Conservation (phyloP, 129 eudicot genomes). For the Cynara cardunculus region DNA sequence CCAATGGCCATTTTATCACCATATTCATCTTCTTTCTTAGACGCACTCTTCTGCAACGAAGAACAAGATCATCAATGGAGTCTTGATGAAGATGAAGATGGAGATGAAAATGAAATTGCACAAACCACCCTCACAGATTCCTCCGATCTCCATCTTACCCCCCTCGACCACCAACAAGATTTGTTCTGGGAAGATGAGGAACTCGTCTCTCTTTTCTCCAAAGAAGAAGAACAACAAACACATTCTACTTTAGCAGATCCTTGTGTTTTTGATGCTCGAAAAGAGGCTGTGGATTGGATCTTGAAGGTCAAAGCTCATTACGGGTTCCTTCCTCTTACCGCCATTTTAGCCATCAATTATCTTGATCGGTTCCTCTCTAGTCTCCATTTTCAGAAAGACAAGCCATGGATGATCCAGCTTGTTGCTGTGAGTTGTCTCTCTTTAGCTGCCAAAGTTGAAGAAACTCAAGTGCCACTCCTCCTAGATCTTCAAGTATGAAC, state of each 20-base stretch:
- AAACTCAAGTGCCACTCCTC: conserved; percentile 75
- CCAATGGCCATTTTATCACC: conserved; percentile 42
- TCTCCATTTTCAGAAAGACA: conserved; percentile 46
- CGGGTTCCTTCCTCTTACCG: conserved; percentile 71
- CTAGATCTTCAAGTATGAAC: conserved; percentile 80
- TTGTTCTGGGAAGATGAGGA: conserved; percentile 89
- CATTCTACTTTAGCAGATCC: conserved; percentile 22
- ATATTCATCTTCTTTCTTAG: conserved; percentile 45
- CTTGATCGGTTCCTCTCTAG: conserved; percentile 63
- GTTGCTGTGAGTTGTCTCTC: conserved; percentile 81
- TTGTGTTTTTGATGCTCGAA: conserved; percentile 36
- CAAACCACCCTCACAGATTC: conserved; percentile 24
- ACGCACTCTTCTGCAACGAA: conserved; percentile 76
- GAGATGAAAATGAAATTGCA: conserved; percentile 21
- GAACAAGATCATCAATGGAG: conserved; percentile 49
- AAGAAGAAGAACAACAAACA: conserved; percentile 43
- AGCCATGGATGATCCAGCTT: conserved; percentile 94
- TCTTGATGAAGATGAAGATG: conserved; percentile 26
- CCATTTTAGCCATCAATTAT: conserved; percentile 70
- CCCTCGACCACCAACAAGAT: conserved; percentile 47
- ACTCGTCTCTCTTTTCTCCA: conserved; percentile 56
- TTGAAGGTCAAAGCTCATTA: conserved; percentile 54
- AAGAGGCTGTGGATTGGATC: conserved; percentile 80
- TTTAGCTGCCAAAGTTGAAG: conserved; percentile 94
- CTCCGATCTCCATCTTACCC: conserved; percentile 13